Percentiles rank a stretch among this genome's conserved stretches.
Conservation (phyloP, 257 asterid species). For the Solanum chaucha region DNA sequence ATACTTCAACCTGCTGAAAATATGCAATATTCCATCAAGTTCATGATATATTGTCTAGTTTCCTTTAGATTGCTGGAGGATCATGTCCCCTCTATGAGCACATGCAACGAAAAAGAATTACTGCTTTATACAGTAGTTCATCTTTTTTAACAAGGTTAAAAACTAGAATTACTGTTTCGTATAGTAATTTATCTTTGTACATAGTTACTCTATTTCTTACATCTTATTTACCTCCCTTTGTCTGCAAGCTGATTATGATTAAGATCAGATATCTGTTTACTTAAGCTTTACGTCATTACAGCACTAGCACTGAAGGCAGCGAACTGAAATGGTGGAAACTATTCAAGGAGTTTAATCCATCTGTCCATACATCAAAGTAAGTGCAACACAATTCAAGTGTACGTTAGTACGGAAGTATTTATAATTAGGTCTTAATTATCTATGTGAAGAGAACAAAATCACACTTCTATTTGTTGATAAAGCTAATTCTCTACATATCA, state of each 20-base stretch:
- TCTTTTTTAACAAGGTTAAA: background rate
- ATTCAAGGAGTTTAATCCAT: background rate
- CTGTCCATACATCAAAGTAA: background rate
- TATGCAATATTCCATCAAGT: background rate
- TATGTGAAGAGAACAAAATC: background rate
- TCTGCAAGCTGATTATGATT: background rate
- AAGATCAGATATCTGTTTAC: background rate
- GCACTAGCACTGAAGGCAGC: background rate
- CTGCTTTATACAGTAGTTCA: background rate
- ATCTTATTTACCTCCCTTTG: background rate
- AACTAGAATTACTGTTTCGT: background rate
- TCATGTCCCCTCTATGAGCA: background rate
- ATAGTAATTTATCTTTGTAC: background rate
- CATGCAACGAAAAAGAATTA: background rate
- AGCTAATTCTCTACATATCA: background rate
- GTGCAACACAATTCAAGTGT: background rate
- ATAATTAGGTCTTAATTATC: background rate
- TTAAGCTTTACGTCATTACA: background rate
- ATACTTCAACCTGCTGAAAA: background rate
- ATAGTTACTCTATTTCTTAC: background rate
- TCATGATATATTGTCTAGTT: background rate
- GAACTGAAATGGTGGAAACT: background rate
- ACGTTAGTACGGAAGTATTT: background rate
- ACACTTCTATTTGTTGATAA: background rate
- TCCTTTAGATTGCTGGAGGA: background rate